phyloP scores from a whole-genome alignment of 768 basidiomycete genomes.

The Artomyces pyxidatus region DNA sequence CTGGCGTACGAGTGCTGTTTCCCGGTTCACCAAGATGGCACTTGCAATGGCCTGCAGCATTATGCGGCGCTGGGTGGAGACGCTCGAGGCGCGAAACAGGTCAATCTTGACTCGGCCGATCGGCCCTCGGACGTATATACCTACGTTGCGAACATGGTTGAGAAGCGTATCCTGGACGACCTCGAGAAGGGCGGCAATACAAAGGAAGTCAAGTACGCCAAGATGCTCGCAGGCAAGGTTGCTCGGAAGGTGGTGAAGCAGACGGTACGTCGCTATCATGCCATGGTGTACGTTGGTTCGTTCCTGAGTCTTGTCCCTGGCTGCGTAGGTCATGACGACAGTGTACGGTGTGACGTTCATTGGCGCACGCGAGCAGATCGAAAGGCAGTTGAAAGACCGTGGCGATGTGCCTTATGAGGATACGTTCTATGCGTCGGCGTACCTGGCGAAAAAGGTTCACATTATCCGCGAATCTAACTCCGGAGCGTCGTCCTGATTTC shows the following conservation, averaged over 20 bases:
- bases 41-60: conserved; percentile 97
- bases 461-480: not conserved
- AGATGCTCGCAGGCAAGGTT: conserved; percentile 65
- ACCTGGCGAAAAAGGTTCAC: conserved; percentile 68
- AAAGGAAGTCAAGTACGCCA: conserved; percentile 51
- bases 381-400: conserved; percentile 74
- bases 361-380: conserved; percentile 92
- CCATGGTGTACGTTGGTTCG: no score
- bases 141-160: conserved; percentile 82
- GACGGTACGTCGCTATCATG: conserved; percentile 57
- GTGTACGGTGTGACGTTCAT: conserved; percentile 97
- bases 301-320: no score
- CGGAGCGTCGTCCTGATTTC: not conserved
- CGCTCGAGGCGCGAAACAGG: conserved; percentile 77
- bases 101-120: conserved; percentile 81
- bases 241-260: conserved; percentile 96
- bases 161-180: conserved; percentile 53
- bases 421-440: conserved; percentile 67
- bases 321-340: conserved; percentile 94
- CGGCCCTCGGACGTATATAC: conserved; percentile 94
- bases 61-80: conserved; percentile 98
- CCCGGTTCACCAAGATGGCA: conserved; percentile 98
- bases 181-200: conserved; percentile 28
- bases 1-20: conserved; percentile 53
- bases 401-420: conserved; percentile 64